Conservation (phyloP, 495 filamentous ascomycete species). For the Hypoxylon lienhwacheense region DNA sequence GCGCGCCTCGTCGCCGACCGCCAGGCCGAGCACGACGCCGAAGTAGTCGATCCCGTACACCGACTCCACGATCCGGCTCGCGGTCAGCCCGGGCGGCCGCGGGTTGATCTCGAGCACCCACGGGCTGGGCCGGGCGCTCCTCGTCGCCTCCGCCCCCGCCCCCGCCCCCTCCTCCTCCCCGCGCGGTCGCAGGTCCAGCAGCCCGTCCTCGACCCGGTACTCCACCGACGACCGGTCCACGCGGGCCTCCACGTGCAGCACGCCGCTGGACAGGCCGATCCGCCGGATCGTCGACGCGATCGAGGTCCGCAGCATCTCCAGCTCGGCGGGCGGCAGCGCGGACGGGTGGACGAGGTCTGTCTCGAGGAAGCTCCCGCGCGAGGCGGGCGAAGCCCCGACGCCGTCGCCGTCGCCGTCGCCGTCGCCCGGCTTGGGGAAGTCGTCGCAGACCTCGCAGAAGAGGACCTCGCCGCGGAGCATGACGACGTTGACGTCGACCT, state of each 20-base stretch:
- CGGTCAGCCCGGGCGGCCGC: slow-evolving; percentile 41
- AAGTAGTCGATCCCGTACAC: slow-evolving; percentile 51
- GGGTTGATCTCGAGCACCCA: slow-evolving; percentile 47
- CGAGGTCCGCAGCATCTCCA: slow-evolving; percentile 32
- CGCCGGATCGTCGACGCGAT: slow-evolving; percentile 38
- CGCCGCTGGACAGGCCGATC: slow-evolving; percentile 29
- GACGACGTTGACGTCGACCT: slow-evolving; percentile 58
- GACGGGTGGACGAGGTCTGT: slow-evolving; percentile 47
- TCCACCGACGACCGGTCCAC: slow-evolving; percentile 28
- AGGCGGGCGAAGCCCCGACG: slow-evolving; percentile 19
- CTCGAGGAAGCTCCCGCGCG: slow-evolving; percentile 43
- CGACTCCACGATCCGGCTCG: slow-evolving; percentile 32
- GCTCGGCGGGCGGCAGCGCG: slow-evolving; percentile 42
- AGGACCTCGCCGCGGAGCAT: slow-evolving; percentile 53
- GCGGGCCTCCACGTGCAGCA: slow-evolving; percentile 39
- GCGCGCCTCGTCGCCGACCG: slow-evolving; percentile 36
- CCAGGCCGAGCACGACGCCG: slow-evolving; percentile 37
- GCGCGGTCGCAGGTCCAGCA: slow-evolving; percentile 20
- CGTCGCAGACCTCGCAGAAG: slow-evolving; percentile 55
- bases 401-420: slow-evolving; percentile 42
- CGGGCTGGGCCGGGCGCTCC: slow-evolving; percentile 11
- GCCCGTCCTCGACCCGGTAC: slow-evolving; percentile 19
- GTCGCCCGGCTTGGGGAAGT: slow-evolving; percentile 54
- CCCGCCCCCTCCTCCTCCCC: too few species aligned
- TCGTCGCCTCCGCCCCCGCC: too few species aligned